Evolutionary conservation across 495 filamentous ascomycete species (phyloP).

Genomic region (Neurospora intermedia): DNA sequence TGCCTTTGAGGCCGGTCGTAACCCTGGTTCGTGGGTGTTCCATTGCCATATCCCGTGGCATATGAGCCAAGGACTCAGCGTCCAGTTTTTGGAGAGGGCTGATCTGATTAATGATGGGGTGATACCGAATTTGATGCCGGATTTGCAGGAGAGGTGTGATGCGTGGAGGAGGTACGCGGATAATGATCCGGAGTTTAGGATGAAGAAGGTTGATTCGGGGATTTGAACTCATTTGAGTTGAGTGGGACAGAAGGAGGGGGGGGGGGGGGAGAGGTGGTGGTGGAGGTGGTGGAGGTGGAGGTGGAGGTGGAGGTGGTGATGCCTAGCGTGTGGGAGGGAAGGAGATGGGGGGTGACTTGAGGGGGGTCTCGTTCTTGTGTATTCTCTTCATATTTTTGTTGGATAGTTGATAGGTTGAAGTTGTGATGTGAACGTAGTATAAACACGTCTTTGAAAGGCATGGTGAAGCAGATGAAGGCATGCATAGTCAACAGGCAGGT

Average conservation of each 20-base stretch:
- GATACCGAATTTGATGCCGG: background rate
- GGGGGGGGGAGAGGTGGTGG: no score
- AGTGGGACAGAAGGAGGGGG: background rate
- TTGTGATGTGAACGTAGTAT: background rate
- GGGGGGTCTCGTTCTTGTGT: background rate
- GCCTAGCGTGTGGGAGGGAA: background rate
- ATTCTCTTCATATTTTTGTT: background rate
- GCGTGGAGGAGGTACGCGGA: background rate
- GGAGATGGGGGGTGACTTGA: background rate
- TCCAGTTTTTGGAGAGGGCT: slow-evolving; percentile 31
- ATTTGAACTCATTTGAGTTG: background rate
- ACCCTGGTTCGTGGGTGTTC: slow-evolving; percentile 32
- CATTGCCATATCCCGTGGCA: slow-evolving; percentile 42
- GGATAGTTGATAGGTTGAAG: background rate
- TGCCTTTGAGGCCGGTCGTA: slow-evolving; percentile 28
- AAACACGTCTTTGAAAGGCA: background rate
- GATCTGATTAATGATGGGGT: background rate
- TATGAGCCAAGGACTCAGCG: slow-evolving; percentile 30
- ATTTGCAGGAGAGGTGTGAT: background rate
- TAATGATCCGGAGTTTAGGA: background rate
- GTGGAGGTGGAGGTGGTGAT: no score
- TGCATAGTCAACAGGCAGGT: no score
- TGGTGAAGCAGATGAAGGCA: no score
- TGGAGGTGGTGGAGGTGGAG: no score
- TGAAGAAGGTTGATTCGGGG: background rate